Conservation (phyloP, 768 basidiomycete genomes). For the Podaxis sp. region DNA sequence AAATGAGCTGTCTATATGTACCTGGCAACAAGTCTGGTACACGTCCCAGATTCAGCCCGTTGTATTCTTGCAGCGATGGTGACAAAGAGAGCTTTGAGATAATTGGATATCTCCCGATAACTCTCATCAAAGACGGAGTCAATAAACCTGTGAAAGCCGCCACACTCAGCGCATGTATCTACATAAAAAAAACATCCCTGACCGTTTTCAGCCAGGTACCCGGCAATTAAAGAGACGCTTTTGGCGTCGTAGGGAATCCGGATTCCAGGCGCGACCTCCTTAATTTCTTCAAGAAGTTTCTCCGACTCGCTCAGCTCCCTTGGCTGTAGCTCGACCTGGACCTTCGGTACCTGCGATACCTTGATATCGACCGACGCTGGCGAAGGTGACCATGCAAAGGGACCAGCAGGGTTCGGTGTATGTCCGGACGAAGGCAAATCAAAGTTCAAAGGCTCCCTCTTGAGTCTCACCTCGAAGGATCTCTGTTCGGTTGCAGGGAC, state of each 20-base stretch:
- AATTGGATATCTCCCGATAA: slow-evolving; percentile 45
- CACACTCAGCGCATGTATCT: slow-evolving; percentile 47
- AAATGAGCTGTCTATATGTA: not conserved
- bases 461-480: slow-evolving; percentile 44
- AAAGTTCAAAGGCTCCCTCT: slow-evolving; percentile 33
- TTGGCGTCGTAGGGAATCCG: slow-evolving; percentile 32
- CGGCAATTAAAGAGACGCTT: slow-evolving; percentile 38
- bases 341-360: not conserved
- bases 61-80: slow-evolving; percentile 43
- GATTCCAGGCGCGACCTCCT: slow-evolving; percentile 42
- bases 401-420: not conserved
- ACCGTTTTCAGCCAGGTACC: slow-evolving; percentile 40
- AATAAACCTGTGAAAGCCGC: slow-evolving; percentile 42
- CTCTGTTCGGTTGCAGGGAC: slow-evolving; percentile 38
- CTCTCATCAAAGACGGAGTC: slow-evolving; percentile 47
- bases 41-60: slow-evolving; percentile 49
- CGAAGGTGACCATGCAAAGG: not conserved
- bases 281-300: slow-evolving; percentile 36
- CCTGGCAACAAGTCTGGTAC: slow-evolving; percentile 32
- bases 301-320: slow-evolving; percentile 40
- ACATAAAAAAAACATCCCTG: slow-evolving; percentile 46
- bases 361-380: not conserved
- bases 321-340: not conserved
- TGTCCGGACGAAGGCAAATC: slow-evolving; percentile 18
- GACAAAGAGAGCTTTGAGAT: slow-evolving; percentile 47